Evolutionary conservation across 257 asterid genomes (phyloP).

Genomic region (Solanum medicagineum): DNA sequence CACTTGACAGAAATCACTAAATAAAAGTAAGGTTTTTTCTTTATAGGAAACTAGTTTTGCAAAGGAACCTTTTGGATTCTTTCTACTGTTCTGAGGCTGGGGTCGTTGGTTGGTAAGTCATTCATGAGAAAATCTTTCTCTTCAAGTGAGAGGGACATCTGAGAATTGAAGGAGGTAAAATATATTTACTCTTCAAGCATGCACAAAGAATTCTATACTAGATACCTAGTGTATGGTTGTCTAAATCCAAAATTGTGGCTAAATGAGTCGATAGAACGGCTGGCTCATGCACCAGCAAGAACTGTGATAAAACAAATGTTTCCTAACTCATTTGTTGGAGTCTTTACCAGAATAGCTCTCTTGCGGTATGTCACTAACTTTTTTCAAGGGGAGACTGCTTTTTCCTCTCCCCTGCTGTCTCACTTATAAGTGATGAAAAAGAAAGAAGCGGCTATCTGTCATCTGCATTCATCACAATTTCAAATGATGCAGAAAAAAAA

Average conservation of each 20-base stretch:
- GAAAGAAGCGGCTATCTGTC: conserved; percentile 2
- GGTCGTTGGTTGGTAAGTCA: background rate
- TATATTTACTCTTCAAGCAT: background rate
- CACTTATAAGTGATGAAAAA: conserved; percentile 16
- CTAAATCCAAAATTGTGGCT: too few relatives aligned
- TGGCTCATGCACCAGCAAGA: background rate
- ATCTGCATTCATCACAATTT: conserved; percentile 6
- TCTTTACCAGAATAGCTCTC: conserved; percentile 13
- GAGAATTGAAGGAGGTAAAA: background rate
- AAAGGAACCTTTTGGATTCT: too few relatives aligned
- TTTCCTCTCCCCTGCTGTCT: conserved; percentile 18
- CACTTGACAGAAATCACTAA: too few relatives aligned
- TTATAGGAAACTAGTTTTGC: too few relatives aligned
- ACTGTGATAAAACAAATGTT: background rate
- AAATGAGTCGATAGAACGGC: background rate
- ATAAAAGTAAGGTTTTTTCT: too few relatives aligned
- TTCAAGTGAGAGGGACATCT: background rate
- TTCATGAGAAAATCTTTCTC: background rate
- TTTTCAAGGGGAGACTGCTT: conserved; percentile 19
- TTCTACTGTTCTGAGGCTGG: too few relatives aligned
- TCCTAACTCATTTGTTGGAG: conserved; percentile 4
- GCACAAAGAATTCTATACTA: background rate
- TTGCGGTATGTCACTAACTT: conserved; percentile 8
- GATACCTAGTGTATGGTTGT: background rate
- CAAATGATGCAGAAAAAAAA: background rate